Evolutionary conservation across 2,329 filamentous ascomycete species (phyloP).

Genomic region (Colletotrichum filicis): DNA sequence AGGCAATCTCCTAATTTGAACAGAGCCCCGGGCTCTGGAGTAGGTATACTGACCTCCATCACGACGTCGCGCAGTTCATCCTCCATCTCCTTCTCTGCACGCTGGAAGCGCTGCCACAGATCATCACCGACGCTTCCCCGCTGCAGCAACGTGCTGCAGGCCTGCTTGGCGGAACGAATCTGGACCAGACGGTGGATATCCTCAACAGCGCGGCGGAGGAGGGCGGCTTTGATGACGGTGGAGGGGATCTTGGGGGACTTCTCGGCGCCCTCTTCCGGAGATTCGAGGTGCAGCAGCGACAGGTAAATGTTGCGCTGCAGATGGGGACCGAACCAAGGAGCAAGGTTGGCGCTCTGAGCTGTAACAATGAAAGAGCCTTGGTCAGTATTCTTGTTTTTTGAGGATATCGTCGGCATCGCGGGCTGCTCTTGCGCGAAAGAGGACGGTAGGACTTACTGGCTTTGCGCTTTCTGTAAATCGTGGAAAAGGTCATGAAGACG

Average conservation of each 20-base stretch:
- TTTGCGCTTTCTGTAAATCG: conserved; percentile 93
- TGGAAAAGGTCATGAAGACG: conserved; percentile 91
- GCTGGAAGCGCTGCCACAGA: conserved; percentile 89
- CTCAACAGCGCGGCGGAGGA: conserved; percentile 89
- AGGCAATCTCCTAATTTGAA: neutral
- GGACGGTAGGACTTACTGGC: conserved; percentile 62
- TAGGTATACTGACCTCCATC: conserved; percentile 73
- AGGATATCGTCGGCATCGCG: neutral
- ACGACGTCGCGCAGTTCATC: conserved; percentile 95
- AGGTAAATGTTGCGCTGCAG: conserved; percentile 95
- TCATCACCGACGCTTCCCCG: conserved; percentile 95
- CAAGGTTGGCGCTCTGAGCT: conserved; percentile 86
- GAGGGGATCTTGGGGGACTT: conserved; percentile 81
- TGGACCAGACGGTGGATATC: conserved; percentile 93
- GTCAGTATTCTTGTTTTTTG: neutral
- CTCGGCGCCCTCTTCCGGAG: conserved; percentile 69
- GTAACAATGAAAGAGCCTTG: conserved; percentile 34
- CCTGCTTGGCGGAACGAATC: conserved; percentile 88
- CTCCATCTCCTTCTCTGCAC: conserved; percentile 98
- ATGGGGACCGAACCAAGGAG: conserved; percentile 94
- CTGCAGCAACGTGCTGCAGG: conserved; percentile 84
- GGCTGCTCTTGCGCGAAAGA: neutral
- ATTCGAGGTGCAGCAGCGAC: conserved; percentile 84
- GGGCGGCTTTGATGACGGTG: conserved; percentile 85
- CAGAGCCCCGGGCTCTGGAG: neutral